These are phyloP conservation scores for Lachnellula subtilissima DNA, from an alignment of 2,329 filamentous ascomycete species.

Conservation along the genomic window DNA sequence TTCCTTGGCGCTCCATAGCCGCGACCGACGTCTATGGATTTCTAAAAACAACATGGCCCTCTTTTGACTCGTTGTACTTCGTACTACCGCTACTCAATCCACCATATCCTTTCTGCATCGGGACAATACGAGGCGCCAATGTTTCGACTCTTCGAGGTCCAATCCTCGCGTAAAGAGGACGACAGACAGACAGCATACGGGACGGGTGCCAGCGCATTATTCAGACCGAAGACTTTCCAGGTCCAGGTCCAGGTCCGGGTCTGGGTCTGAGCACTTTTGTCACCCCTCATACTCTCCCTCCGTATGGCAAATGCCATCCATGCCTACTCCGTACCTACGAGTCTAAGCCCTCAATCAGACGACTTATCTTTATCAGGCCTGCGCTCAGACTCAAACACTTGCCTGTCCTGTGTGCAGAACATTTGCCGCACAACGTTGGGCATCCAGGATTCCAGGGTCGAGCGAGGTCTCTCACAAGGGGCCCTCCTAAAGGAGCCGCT, in stretches of 20 bases:
- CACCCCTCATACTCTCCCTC: background rate
- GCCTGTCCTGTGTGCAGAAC: background rate
- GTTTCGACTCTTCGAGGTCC: background rate
- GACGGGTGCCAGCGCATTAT: background rate
- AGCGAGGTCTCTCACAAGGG: background rate
- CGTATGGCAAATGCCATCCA: background rate
- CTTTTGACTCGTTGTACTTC: background rate
- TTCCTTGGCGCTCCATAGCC: background rate
- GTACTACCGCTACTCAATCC: background rate
- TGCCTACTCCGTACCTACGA: background rate
- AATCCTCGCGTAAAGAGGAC: background rate
- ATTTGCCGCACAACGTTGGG: background rate
- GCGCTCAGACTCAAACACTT: background rate
- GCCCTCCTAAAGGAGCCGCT: background rate
- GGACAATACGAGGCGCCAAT: background rate
- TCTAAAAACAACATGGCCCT: background rate
- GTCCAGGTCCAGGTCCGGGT: background rate
- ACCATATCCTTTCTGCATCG: background rate
- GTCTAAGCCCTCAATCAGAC: no score
- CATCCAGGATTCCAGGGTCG: background rate
- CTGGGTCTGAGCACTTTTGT: background rate
- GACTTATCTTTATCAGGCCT: background rate
- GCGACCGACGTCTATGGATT: background rate
- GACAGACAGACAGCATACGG: background rate
- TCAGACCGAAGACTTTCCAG: no score